Percentiles rank a stretch among this genome's conserved stretches.
These are phyloP conservation scores for Coemansia sp. DNA, from an alignment of 192 early-diverging fungal species.

Conservation along the genomic window DNA sequence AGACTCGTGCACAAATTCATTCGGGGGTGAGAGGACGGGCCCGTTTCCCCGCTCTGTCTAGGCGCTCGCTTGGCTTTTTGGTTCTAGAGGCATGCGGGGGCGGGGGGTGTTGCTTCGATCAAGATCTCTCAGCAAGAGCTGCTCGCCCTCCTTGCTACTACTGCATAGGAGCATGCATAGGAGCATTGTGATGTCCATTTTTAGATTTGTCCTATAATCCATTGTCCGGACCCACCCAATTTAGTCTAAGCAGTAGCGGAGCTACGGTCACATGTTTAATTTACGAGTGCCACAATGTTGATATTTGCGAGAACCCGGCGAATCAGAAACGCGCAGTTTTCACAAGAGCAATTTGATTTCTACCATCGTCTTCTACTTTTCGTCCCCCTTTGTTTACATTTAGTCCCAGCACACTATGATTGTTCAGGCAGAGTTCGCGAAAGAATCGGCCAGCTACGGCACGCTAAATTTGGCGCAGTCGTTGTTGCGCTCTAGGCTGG, in stretches of 20 bases:
- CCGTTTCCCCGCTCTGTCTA: neutral
- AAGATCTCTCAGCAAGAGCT: neutral
- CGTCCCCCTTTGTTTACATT: neutral
- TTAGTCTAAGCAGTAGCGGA: neutral
- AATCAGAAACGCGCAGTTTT: neutral
- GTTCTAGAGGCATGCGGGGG: neutral
- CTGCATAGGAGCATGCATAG: neutral
- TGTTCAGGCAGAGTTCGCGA: slow-evolving; percentile 4
- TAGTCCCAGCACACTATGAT: slow-evolving; percentile 3
- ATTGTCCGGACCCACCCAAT: neutral
- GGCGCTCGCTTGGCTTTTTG: neutral
- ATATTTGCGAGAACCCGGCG: neutral
- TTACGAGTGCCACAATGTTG: neutral
- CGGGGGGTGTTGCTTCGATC: neutral
- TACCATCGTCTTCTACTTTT: neutral
- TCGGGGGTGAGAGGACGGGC: neutral
- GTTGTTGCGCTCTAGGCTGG: slow-evolving; percentile 34
- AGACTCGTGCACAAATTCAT: neutral
- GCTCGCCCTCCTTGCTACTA: neutral
- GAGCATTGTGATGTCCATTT: neutral
- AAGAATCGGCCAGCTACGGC: slow-evolving; percentile 12
- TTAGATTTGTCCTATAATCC: neutral
- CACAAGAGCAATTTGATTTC: neutral
- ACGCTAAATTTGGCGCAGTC: slow-evolving; percentile 40
- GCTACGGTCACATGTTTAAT: neutral